Conservation (phyloP, 2,329 filamentous ascomycete species). For the Ascochyta clinopodiicola region DNA sequence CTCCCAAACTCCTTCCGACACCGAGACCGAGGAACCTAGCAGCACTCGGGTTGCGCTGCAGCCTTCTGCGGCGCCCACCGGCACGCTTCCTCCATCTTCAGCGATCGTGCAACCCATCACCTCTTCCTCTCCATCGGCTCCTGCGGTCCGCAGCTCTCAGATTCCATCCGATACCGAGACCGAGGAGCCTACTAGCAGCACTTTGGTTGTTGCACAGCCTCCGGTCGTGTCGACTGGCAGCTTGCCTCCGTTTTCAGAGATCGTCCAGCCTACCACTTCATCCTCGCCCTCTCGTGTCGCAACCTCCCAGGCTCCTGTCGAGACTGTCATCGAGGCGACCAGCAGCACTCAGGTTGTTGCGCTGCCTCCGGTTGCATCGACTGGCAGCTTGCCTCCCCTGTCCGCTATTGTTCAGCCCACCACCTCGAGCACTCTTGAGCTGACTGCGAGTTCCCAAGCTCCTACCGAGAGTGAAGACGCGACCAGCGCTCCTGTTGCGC, state of each 20-base stretch:
- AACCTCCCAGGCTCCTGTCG: not conserved
- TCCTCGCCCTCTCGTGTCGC: not conserved
- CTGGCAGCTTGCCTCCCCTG: conserved; percentile 16
- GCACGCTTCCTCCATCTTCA: conserved; percentile 6
- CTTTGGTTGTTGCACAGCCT: not conserved
- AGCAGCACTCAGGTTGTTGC: not conserved
- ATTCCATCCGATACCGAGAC: too few species aligned
- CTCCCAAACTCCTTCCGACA: conserved; percentile 17
- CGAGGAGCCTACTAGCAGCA: too few species aligned
- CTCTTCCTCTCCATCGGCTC: not conserved
- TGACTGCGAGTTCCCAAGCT: not conserved
- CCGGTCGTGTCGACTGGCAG: conserved; percentile 18
- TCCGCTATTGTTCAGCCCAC: not conserved
- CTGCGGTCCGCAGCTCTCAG: too few species aligned
- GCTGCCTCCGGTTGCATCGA: conserved; percentile 13
- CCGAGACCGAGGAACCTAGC: conserved; percentile 4
- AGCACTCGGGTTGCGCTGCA: not conserved
- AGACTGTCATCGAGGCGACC: not conserved
- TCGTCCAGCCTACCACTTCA: not conserved
- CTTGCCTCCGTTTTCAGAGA: conserved; percentile 11
- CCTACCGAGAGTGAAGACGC: conserved; percentile 4
- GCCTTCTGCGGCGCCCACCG: conserved; percentile 1
- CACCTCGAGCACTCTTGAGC: conserved; percentile 1
- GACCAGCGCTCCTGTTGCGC: conserved; percentile 1
- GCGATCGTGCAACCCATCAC: conserved; percentile 1